Base-by-base conservation (phyloP, 768 basidiomycete genomes). In the Hygrophorus pudorinus region DNA sequence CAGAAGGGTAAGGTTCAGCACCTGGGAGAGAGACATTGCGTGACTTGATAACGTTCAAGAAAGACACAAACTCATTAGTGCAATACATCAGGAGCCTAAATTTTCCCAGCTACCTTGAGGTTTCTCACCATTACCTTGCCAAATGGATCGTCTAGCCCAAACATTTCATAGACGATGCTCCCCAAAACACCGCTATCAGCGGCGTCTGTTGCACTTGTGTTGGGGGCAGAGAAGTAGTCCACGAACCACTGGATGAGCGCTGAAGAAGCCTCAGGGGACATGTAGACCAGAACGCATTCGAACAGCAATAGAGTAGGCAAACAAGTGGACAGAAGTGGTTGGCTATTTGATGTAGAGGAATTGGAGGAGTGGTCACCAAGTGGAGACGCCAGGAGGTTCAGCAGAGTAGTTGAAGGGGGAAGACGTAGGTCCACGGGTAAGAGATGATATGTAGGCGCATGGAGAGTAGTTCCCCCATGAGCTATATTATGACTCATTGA, bases 231-330 rank as follows among this genome's bases (percentile, higher is more conserved):
- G 55, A 76, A 79, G 45, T 70, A 70, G 44, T 74, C 65, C 2
- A 73, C 67, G 55, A 93, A 91, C 85, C 87, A 93, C 30, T 65
- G 59, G 1, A 96, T 64, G 10, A 96, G 56, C 1, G 64, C 65
- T 21, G 72, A 66, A 1, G 81, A 81, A 2, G 70, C 65, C 2
- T 62, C 56, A 0, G 86, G 79, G 0, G 66, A 54, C 73, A 97
- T 85, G 62, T 99, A 97, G 11, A 79, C 90, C 44, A 96, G 73
- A 13, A 97, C 86, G 53, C 94, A 98, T 70, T 98, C 94, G 48
- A 89, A 91, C 7, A 97, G 64, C 17, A 97, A 67, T 2, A 97
- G 73, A 1, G 91, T 93, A 3, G 93, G 90, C 10, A 79, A 55
- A 1, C 67, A 52, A 0, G 76, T 69, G 12, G 84, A 80, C 28